These are phyloP conservation scores for Cinchona pubescens DNA, from an alignment of 257 asterid species.

Conservation along the genomic window DNA sequence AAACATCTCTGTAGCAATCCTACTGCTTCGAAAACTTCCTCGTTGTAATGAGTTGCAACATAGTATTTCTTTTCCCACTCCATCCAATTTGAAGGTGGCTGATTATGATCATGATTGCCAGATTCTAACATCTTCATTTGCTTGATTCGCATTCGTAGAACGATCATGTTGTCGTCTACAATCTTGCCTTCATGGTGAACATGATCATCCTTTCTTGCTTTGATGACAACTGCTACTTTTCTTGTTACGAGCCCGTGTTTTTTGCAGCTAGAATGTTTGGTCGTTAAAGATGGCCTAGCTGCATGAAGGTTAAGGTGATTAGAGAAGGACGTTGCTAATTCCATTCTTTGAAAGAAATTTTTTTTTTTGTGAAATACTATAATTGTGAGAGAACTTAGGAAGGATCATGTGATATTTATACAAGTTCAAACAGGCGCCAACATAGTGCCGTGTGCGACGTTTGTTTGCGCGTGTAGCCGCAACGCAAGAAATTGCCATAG, in stretches of 20 bases:
- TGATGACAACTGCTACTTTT: conserved; percentile 8
- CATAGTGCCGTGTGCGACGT: no score
- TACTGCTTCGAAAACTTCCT: conserved; percentile 44
- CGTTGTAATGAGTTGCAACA: conserved; percentile 31
- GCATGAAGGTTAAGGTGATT: conserved; percentile 6
- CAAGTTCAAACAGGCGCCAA: not conserved
- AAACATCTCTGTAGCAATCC: conserved; percentile 48
- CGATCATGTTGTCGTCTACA: conserved; percentile 51
- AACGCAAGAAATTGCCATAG: not conserved
- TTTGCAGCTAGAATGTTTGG: not conserved
- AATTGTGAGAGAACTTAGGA: not conserved
- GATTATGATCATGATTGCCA: not conserved
- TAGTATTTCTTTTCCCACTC: conserved; percentile 60
- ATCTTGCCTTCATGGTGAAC: conserved; percentile 22
- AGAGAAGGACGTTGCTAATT: not conserved
- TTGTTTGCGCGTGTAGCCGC: conserved; percentile 8
- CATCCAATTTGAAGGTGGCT: conserved; percentile 41
- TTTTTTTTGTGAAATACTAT: no score
- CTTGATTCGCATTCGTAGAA: conserved; percentile 60
- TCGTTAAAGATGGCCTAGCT: not conserved
- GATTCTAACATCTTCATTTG: conserved; percentile 40
- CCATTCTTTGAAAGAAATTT: not conserved
- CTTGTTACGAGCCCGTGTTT: not conserved
- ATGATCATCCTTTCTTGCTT: conserved; percentile 25
- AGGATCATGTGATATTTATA: not conserved